Base-by-base conservation (phyloP, 2,329 filamentous ascomycete species). In the Colletotrichum caudatum region DNA sequence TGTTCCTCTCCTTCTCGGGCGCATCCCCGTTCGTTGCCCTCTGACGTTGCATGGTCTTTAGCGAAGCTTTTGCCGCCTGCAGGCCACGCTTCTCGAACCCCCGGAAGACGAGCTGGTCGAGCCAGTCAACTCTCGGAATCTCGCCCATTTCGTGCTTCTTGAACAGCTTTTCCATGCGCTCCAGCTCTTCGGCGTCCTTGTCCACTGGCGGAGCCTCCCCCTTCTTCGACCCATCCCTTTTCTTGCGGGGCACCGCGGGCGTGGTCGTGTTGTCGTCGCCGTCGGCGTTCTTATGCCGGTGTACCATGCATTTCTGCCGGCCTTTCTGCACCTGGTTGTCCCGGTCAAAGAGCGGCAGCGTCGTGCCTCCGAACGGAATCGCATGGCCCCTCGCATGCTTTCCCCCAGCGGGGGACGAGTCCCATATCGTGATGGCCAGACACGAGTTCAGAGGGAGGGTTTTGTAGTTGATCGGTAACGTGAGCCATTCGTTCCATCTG, bases 101-200 rank as follows among this genome's bases (percentile, higher is more conserved):
- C 51, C 95, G 91, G 79, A 97, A 99, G 3, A 98, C 95, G 76
- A 98, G 88, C 77, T 96, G 93, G 80, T 99, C 96, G 54, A 99
- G 88, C 97, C 96, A 99, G 77, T 97, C 94, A 59, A 97, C 93
- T 20, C 94, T 90, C 0, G 94, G 91, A 35, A 99, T 95, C 79
- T 99, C 96, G 23, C 94, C 95, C 92, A 98, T 97, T 79, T 99
- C 97, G 78, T 98, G 96, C 82, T 97, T 97, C 82, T 99, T 99
- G 79, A 99, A 93, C 29, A 98, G 82, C 65, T 90, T 92, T 78
- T 98, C 95, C 75, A 99, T 88, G 23, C 96, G 88, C 76, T 98
- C 94, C 73, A 98, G 87, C 81, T 99, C 96, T 64, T 94, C 91
- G n/a, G 84, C 84, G 71, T 97, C 90, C 75, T 92, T 92, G 69